phyloP scores from a whole-genome alignment of 2,329 filamentous ascomycete genomes.

The Colletotrichum karsti region DNA sequence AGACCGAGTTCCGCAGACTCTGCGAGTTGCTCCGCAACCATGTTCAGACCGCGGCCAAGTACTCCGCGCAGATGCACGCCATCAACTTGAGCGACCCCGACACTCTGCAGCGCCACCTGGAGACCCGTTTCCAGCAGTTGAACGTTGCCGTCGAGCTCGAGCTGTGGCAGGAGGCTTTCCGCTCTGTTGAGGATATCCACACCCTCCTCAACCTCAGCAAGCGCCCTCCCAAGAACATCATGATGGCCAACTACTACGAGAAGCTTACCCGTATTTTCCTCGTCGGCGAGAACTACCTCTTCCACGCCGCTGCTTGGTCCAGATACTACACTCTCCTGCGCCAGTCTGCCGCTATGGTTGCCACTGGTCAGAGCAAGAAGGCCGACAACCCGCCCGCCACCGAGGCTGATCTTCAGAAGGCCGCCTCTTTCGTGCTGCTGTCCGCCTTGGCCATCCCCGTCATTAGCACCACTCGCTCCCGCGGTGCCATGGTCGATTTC shows the following conservation, averaged over 20 bases:
- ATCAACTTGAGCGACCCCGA: slow-evolving; percentile 99
- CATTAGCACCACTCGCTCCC: slow-evolving; percentile 97
- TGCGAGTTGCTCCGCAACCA: slow-evolving; percentile 99
- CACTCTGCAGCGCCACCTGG: slow-evolving; percentile 94
- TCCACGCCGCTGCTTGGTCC: slow-evolving; percentile 98
- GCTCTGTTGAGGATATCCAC: slow-evolving; percentile 98
- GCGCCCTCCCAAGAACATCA: slow-evolving; percentile 96
- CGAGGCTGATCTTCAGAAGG: slow-evolving; percentile 91
- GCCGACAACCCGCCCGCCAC: slow-evolving; percentile 91
- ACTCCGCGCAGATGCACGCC: slow-evolving; percentile 98
- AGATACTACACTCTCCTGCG: slow-evolving; percentile 97
- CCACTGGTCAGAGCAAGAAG: slow-evolving; percentile 88
- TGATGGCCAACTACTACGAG: slow-evolving; percentile 99
- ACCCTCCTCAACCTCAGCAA: slow-evolving; percentile 97
- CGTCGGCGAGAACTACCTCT: slow-evolving; percentile 98
- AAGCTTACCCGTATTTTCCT: slow-evolving; percentile 98
- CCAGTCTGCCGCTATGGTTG: slow-evolving; percentile 84
- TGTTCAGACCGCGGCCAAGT: slow-evolving; percentile 98
- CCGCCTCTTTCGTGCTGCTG: slow-evolving; percentile 93
- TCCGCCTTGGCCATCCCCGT: slow-evolving; percentile 98
- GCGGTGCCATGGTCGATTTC: slow-evolving; percentile 94
- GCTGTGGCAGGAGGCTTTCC: slow-evolving; percentile 99
- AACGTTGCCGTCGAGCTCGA: slow-evolving; percentile 98
- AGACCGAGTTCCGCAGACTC: slow-evolving; percentile 98
- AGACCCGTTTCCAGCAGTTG: slow-evolving; percentile 97